These are phyloP conservation scores for Phytophthora sp. DNA, from an alignment of 352 stramenopile genomes.

Conservation along the genomic window DNA sequence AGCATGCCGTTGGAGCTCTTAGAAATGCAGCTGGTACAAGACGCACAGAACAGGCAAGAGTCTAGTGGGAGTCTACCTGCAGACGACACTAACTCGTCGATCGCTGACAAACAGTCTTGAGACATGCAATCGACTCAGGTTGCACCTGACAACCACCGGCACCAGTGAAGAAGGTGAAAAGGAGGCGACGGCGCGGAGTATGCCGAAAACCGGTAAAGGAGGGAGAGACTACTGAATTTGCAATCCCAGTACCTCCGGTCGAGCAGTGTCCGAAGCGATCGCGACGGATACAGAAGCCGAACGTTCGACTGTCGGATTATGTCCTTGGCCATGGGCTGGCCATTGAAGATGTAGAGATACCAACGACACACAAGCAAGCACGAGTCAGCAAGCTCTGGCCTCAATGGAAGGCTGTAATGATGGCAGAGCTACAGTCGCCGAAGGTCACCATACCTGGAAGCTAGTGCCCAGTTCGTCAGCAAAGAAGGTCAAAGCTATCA, in stretches of 20 bases:
- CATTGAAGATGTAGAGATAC: background rate
- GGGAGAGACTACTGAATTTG: background rate
- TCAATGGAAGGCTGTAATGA: background rate
- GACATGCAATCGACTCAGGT: background rate
- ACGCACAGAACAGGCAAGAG: background rate
- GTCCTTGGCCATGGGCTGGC: background rate
- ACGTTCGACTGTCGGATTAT: background rate
- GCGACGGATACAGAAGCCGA: background rate
- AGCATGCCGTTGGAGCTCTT: background rate
- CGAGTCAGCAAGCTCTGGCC: background rate
- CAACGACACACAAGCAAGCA: background rate
- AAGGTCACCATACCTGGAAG: too few species aligned
- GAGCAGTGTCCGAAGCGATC: too few species aligned
- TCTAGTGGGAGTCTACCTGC: too few species aligned
- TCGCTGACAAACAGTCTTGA: too few species aligned
- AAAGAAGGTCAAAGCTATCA: constrained; percentile 5
- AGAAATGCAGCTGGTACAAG: background rate
- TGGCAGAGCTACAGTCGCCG: background rate
- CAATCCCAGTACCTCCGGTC: background rate
- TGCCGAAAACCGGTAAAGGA: background rate
- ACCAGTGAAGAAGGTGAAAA: background rate
- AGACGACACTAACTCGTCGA: too few species aligned
- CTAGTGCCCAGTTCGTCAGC: background rate
- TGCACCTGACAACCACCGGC: too few species aligned
- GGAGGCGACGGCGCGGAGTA: background rate